Evolutionary conservation across 169 alveolate species (phyloP).

Genomic region (Cryptosporidium felis): DNA sequence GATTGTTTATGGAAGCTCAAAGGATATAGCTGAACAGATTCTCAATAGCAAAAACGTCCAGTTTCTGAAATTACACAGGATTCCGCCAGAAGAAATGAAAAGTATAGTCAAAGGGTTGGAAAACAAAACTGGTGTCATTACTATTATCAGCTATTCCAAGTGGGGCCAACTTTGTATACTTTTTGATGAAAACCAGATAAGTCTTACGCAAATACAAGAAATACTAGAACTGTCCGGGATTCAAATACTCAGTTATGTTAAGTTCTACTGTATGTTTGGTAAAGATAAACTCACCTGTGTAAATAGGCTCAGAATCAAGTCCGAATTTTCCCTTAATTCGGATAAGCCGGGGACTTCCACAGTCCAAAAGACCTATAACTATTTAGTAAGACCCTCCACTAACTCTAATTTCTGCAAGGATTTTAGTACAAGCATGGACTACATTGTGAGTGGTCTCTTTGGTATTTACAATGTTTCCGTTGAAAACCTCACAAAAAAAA

Average conservation of each 20-base stretch:
- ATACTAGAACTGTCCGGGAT: background rate
- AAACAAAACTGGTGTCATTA: slow-evolving; percentile 13
- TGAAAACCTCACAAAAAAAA: slow-evolving; percentile 3
- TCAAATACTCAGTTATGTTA: slow-evolving; percentile 14
- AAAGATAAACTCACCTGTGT: slow-evolving; percentile 33
- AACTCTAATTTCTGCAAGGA: slow-evolving; percentile 8
- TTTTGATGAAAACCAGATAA: slow-evolving; percentile 40
- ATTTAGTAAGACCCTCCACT: background rate
- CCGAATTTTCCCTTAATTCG: background rate
- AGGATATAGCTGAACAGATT: slow-evolving; percentile 29
- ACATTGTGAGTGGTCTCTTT: slow-evolving; percentile 27
- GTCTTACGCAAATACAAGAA: background rate
- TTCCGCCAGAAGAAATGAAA: slow-evolving; percentile 12
- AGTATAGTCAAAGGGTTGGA: background rate
- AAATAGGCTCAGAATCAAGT: background rate
- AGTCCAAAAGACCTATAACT: background rate
- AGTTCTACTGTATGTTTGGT: slow-evolving; percentile 31
- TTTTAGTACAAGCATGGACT: slow-evolving; percentile 4
- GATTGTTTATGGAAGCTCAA: slow-evolving; percentile 23
- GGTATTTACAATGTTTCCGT: slow-evolving; percentile 32
- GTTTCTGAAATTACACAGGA: slow-evolving; percentile 1
- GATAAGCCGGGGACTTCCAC: background rate
- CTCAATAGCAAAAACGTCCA: background rate
- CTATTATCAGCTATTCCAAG: slow-evolving; percentile 30
- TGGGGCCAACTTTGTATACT: slow-evolving; percentile 49